Percentiles rank a stretch among this genome's conserved stretches.
These are phyloP conservation scores for Candida andamanensis DNA, from an alignment of 805 yeast genomes.

Conservation along the genomic window DNA sequence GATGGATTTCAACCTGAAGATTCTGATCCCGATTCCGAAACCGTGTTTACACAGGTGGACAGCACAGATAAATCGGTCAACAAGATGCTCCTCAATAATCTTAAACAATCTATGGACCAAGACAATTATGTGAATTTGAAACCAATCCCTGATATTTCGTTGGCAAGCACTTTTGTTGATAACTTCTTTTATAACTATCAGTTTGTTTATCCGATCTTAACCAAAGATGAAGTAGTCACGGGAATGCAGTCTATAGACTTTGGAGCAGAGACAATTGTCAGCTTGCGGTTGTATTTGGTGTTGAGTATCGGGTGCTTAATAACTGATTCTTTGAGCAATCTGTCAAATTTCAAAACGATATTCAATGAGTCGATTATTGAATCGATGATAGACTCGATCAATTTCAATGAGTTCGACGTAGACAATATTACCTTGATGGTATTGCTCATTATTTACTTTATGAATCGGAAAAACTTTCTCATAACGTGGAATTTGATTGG, in stretches of 20 bases:
- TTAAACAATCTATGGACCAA: conserved; percentile 3
- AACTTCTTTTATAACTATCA: conserved; percentile 36
- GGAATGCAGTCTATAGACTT: conserved; percentile 25
- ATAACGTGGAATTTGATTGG: conserved; percentile 33
- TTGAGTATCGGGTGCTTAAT: conserved; percentile 37
- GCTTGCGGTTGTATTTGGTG: conserved; percentile 33
- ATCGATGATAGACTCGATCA: conserved; percentile 28
- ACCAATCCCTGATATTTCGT: conserved; percentile 18
- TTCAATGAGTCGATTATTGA: conserved; percentile 30
- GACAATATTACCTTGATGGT: conserved; percentile 27
- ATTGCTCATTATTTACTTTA: conserved; percentile 26
- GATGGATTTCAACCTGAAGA: too few species aligned
- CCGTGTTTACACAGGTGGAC: background rate
- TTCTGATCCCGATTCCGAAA: conserved; percentile 2
- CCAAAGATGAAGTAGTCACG: conserved; percentile 16
- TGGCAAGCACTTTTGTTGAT: conserved; percentile 27
- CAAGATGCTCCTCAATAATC: conserved; percentile 2
- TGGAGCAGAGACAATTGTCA: conserved; percentile 29
- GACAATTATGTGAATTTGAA: conserved; percentile 36
- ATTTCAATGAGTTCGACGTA: conserved; percentile 21
- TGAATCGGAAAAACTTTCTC: conserved; percentile 23
- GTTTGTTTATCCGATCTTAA: conserved; percentile 31
- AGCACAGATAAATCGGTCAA: conserved; percentile 1
- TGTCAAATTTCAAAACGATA: conserved; percentile 18
- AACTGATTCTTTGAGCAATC: conserved; percentile 23